Conservation (phyloP, 257 asterid species). For the Solanum rostratum region DNA sequence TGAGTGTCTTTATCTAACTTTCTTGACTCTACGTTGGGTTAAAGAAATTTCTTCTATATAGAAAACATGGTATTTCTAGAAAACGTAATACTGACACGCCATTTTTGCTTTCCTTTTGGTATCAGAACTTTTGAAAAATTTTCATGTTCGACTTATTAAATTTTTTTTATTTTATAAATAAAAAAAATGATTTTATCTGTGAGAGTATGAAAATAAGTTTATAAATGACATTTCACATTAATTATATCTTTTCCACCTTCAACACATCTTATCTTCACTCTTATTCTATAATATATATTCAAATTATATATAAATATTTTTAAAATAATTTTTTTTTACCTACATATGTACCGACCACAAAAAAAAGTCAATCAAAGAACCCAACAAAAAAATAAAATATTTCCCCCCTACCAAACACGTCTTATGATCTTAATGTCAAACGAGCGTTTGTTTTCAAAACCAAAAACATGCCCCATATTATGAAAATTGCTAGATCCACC, state of each 20-base stretch:
- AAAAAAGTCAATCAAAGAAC: too few relatives aligned
- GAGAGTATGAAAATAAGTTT: accelerated
- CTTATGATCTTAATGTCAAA: not conserved
- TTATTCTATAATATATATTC: accelerated
- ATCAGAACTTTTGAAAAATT: not conserved
- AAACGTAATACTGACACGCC: not conserved
- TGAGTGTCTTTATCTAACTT: not conserved
- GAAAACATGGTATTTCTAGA: not conserved
- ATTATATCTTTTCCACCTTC: accelerated
- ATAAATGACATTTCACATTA: accelerated
- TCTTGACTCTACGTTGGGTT: not conserved
- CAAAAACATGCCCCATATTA: not conserved
- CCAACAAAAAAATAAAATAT: not conserved
- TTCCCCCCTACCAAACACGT: not conserved
- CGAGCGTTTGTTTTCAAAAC: not conserved
- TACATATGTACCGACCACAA: accelerated
- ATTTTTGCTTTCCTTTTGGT: not conserved
- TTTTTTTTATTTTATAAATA: too few relatives aligned
- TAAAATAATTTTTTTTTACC: not conserved
- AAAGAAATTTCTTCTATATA: not conserved
- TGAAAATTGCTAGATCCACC: not conserved
- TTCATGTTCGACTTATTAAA: too few relatives aligned
- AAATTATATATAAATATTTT: not conserved
- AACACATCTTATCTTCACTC: accelerated
- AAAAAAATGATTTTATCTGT: not conserved